phyloP scores from a whole-genome alignment of 768 basidiomycete species.

The Pholiota microspora region DNA sequence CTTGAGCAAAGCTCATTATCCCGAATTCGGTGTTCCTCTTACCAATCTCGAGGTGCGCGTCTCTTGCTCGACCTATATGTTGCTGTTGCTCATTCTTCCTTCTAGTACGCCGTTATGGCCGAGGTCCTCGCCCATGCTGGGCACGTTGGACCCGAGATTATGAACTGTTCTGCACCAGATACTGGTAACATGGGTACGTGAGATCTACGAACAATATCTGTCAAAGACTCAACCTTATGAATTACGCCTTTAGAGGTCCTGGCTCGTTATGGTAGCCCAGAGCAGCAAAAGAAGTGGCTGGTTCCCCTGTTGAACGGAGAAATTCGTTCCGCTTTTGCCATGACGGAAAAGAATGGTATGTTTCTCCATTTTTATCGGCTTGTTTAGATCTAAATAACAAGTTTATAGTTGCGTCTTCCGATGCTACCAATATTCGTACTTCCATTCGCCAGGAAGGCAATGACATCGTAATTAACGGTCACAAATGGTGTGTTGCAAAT shows the following conservation, averaged over 20 bases:
- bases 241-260: slow-evolving; percentile 73
- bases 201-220: not conserved
- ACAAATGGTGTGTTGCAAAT: slow-evolving; percentile 75
- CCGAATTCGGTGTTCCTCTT: slow-evolving; percentile 83
- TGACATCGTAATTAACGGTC: slow-evolving; percentile 91
- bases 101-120: slow-evolving; percentile 95
- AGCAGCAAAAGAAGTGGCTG: slow-evolving; percentile 91
- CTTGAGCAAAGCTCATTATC: slow-evolving; percentile 92
- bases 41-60: slow-evolving; percentile 82
- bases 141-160: slow-evolving; percentile 78
- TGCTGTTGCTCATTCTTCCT: not conserved
- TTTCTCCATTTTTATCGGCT: not conserved
- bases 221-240: not conserved
- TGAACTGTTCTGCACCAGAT: slow-evolving; percentile 96
- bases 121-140: slow-evolving; percentile 87
- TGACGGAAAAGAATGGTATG: slow-evolving; percentile 91
- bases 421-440: slow-evolving; percentile 93
- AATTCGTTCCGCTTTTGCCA: slow-evolving; percentile 92
- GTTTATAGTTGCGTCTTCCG: slow-evolving; percentile 79
- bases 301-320: slow-evolving; percentile 85
- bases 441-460: slow-evolving; percentile 81
- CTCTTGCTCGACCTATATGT: not conserved
- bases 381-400: slow-evolving; percentile 9
- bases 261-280: slow-evolving; percentile 88
- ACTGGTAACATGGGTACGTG: slow-evolving; percentile 94